Percentiles rank a stretch among this genome's conserved stretches.
Evolutionary conservation across 2,329 filamentous ascomycete species (phyloP).

Genomic region (Penicillium sp.): DNA sequence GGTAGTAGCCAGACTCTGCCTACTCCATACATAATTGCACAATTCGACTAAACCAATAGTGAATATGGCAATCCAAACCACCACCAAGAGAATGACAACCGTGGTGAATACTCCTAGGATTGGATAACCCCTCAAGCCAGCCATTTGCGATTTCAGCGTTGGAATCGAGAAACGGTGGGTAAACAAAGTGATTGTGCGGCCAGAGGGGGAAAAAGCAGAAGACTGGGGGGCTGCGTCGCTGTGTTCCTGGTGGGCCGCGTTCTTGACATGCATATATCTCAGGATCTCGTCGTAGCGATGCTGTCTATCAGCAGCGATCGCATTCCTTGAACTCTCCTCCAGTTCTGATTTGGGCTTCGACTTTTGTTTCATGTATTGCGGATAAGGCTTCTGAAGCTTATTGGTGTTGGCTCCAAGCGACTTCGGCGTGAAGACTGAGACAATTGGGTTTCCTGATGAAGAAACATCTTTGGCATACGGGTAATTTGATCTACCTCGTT

Average conservation of each 20-base stretch:
- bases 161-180: constrained; percentile 15
- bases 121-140: constrained; percentile 1
- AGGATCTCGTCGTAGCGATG: constrained; percentile 5
- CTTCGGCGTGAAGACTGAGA: constrained; percentile 16
- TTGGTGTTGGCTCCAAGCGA: background rate
- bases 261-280: background rate
- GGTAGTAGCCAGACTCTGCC: background rate
- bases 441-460: constrained; percentile 3
- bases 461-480: constrained; percentile 4
- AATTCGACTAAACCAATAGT: constrained; percentile 23
- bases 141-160: constrained; percentile 6
- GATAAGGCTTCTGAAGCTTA: background rate
- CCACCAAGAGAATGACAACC: constrained; percentile 18
- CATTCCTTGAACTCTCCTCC: background rate
- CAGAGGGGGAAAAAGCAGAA: background rate
- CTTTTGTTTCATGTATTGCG: background rate
- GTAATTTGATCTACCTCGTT: background rate
- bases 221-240: background rate
- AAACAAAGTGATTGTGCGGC: constrained; percentile 10
- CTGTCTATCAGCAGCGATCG: background rate
- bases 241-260: background rate
- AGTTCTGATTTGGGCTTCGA: background rate
- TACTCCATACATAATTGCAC: constrained; percentile 20
- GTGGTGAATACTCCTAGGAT: constrained; percentile 16
- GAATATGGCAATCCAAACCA: constrained; percentile 27